Conservation (phyloP, 768 basidiomycete genomes). For the Podaxis rugospora region DNA sequence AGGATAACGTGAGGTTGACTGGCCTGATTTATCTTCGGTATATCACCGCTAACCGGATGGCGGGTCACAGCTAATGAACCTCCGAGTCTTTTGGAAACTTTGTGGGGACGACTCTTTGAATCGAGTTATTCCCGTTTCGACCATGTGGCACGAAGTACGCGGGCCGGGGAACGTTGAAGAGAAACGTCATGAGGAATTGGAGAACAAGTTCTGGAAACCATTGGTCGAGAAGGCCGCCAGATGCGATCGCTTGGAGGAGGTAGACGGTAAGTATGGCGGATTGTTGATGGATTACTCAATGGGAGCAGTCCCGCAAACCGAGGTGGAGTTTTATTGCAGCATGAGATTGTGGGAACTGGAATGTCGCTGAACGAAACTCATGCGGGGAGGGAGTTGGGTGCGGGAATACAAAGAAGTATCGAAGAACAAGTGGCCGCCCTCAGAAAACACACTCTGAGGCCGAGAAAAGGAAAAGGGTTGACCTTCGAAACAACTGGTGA, state of each 20-base stretch:
- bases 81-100: slow-evolving; percentile 45
- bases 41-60: slow-evolving; percentile 47
- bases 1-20: slow-evolving; percentile 2
- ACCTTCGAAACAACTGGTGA: background rate
- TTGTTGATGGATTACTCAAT: background rate
- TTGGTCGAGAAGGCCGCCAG: background rate
- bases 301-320: background rate
- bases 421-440: background rate
- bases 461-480: background rate
- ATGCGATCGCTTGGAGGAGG: background rate
- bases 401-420: background rate
- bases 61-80: slow-evolving; percentile 44
- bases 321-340: background rate
- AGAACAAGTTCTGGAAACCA: background rate
- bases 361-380: background rate
- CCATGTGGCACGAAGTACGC: slow-evolving; percentile 44
- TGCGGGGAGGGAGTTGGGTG: background rate
- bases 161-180: background rate
- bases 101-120: slow-evolving; percentile 46
- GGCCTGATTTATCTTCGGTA: slow-evolving; percentile 38
- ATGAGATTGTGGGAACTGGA: background rate
- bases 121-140: slow-evolving; percentile 51
- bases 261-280: background rate
- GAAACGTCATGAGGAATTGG: background rate
- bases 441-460: background rate